A percentile compares a stretch with the other conserved stretches of the same genome.
These are phyloP conservation scores for Fusarium hainanense DNA, from an alignment of 2,329 filamentous ascomycete species.

Conservation along the genomic window DNA sequence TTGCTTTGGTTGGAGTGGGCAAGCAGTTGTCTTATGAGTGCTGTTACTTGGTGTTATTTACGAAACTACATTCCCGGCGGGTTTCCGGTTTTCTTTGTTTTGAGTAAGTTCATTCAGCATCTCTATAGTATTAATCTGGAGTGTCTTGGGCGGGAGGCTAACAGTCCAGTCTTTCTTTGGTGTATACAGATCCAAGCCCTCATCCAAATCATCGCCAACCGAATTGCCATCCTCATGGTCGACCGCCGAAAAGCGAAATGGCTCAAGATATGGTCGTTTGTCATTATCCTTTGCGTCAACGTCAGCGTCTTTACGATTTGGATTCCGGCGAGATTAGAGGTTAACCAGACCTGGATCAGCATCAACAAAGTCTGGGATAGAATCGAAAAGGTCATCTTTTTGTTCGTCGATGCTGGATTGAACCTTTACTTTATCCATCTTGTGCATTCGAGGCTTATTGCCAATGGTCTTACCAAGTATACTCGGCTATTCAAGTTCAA, in stretches of 20 bases:
- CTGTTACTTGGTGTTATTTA: slow-evolving; percentile 44
- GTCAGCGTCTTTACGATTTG: slow-evolving; percentile 65
- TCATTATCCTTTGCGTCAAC: slow-evolving; percentile 60
- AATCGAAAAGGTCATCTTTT: slow-evolving; percentile 62
- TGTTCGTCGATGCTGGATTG: slow-evolving; percentile 60
- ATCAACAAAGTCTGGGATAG: slow-evolving; percentile 66
- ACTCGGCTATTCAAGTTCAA: slow-evolving; percentile 55
- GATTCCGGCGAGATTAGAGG: slow-evolving; percentile 63
- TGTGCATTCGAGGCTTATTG: slow-evolving; percentile 59
- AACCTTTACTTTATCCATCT: slow-evolving; percentile 64
- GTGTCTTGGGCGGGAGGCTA: background rate
- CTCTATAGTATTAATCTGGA: no score
- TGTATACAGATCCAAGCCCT: slow-evolving; percentile 61
- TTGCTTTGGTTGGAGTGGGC: slow-evolving; percentile 43
- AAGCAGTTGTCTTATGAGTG: slow-evolving; percentile 43
- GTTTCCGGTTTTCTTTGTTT: slow-evolving; percentile 41
- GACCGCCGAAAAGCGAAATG: slow-evolving; percentile 51
- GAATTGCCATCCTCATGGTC: slow-evolving; percentile 61
- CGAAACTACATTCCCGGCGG: slow-evolving; percentile 41
- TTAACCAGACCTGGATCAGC: slow-evolving; percentile 53
- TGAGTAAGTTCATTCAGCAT: slow-evolving; percentile 24
- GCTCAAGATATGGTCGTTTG: slow-evolving; percentile 58
- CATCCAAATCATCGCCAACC: slow-evolving; percentile 67
- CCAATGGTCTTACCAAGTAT: slow-evolving; percentile 62
- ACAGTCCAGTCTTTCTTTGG: slow-evolving; percentile 49